Percentiles rank a stretch among this genome's conserved stretches.
Conservation (phyloP, 768 basidiomycete species). For the Tylopilus sp. region DNA sequence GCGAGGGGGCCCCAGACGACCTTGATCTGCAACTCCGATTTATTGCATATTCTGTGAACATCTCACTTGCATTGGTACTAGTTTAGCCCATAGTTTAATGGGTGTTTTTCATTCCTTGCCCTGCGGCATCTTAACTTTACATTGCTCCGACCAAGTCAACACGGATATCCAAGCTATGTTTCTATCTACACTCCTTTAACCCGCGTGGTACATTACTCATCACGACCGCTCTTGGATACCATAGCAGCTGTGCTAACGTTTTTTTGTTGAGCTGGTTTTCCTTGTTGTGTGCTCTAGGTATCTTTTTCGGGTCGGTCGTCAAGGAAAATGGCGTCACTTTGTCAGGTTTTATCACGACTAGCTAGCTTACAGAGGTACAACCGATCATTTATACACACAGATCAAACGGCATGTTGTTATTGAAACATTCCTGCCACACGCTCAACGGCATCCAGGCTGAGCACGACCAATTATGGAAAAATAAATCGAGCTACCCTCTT, state of each 20-base stretch:
- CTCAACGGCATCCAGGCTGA: not conserved
- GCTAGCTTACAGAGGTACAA: conserved; percentile 13
- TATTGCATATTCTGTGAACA: conserved; percentile 23
- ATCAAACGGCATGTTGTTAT: not conserved
- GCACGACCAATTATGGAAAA: not conserved
- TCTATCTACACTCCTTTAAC: conserved; percentile 8
- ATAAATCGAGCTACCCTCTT: conserved; percentile 13
- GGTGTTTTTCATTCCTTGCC: conserved; percentile 14
- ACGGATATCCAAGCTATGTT: conserved; percentile 12
- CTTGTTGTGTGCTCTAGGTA: conserved; percentile 6
- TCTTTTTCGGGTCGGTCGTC: conserved; percentile 3
- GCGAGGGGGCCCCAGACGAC: conserved; percentile 5
- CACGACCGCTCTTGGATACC: conserved; percentile 25
- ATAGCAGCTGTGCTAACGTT: conserved; percentile 8
- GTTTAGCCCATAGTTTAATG: conserved; percentile 20
- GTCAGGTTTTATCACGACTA: conserved; percentile 10
- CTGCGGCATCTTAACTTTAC: conserved; percentile 2
- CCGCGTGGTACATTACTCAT: conserved; percentile 4
- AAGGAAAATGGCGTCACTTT: not conserved
- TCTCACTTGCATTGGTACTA: conserved; percentile 16
- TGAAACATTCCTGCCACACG: not conserved
- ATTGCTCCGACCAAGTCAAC: conserved; percentile 2
- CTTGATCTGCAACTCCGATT: conserved; percentile 20
- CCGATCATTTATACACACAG: conserved; percentile 14
- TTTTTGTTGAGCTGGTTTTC: conserved; percentile 1